Evolutionary conservation across 208 protist species (phyloP).

Genomic region (Tritrichomonas musculus): DNA sequence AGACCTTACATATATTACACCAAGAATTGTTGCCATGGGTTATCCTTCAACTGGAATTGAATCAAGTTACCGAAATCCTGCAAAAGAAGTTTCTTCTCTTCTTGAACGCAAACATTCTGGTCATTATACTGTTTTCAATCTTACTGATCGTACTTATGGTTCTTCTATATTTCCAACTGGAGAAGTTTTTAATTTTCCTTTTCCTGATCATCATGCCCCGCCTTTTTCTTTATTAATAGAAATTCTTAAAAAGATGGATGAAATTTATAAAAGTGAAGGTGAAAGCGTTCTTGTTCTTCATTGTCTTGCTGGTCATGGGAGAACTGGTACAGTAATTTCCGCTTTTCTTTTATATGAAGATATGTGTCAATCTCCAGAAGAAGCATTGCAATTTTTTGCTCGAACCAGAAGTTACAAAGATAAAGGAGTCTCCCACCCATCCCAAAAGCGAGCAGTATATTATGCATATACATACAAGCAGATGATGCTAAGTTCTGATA

Average conservation of each 20-base stretch:
- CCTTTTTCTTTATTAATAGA: neutral
- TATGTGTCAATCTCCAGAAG: neutral
- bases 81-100: slow-evolving; percentile 69
- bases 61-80: slow-evolving; percentile 73
- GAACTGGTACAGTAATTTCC: slow-evolving; percentile 79
- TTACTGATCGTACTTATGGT: slow-evolving; percentile 53
- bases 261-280: slow-evolving; percentile 24
- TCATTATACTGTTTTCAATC: slow-evolving; percentile 64
- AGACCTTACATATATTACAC: neutral
- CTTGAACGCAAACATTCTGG: slow-evolving; percentile 68
- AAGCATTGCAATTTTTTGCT: slow-evolving; percentile 68
- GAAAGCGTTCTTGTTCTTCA: slow-evolving; percentile 72
- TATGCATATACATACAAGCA: neutral
- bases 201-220: slow-evolving; percentile 51
- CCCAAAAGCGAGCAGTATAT: slow-evolving; percentile 56
- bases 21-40: slow-evolving; percentile 1
- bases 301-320: slow-evolving; percentile 87
- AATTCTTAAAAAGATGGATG: neutral
- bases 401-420: slow-evolving; percentile 65
- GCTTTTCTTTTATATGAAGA: slow-evolving; percentile 63
- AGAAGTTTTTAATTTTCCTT: slow-evolving; percentile 43
- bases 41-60: neutral
- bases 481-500: too few relatives aligned
- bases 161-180: slow-evolving; percentile 38
- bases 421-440: slow-evolving; percentile 73